phyloP scores from a whole-genome alignment of 257 asterid genomes.

The Fraxinus americana region DNA sequence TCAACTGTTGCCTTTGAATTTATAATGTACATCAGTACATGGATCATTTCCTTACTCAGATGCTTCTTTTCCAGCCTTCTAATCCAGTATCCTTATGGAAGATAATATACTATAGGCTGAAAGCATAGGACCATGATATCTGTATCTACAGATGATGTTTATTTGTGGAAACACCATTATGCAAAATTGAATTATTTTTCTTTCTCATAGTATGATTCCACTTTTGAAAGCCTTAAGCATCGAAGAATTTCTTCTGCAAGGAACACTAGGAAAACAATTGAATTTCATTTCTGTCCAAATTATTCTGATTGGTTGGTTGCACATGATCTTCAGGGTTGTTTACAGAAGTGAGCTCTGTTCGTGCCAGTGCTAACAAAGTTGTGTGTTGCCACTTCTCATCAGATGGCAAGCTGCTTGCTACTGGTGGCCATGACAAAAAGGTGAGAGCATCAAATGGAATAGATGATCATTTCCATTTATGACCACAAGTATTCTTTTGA shows the following conservation, averaged over 20 bases:
- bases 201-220: background rate
- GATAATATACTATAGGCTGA: background rate
- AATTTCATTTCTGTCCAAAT: background rate
- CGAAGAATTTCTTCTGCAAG: background rate
- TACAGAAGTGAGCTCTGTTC: slow-evolving; percentile 67
- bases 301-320: slow-evolving; percentile 22
- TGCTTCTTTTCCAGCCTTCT: background rate
- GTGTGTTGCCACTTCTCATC: slow-evolving; percentile 94
- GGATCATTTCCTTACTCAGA: background rate
- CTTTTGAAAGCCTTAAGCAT: background rate
- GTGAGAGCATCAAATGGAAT: slow-evolving; percentile 28
- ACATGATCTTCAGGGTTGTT: slow-evolving; percentile 63
- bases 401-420: slow-evolving; percentile 94
- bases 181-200: slow-evolving; percentile 1
- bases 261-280: background rate
- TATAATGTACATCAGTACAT: background rate
- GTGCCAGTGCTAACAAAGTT: slow-evolving; percentile 85
- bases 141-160: background rate
- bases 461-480: slow-evolving; percentile 9
- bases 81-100: background rate
- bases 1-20: background rate
- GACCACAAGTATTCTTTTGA: background rate
- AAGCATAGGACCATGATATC: background rate
- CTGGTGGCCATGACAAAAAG: slow-evolving; percentile 98
- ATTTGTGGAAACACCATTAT: background rate